Base-by-base conservation (phyloP, 2,329 filamentous ascomycete genomes). In the Aspergillus eucalypticola region DNA sequence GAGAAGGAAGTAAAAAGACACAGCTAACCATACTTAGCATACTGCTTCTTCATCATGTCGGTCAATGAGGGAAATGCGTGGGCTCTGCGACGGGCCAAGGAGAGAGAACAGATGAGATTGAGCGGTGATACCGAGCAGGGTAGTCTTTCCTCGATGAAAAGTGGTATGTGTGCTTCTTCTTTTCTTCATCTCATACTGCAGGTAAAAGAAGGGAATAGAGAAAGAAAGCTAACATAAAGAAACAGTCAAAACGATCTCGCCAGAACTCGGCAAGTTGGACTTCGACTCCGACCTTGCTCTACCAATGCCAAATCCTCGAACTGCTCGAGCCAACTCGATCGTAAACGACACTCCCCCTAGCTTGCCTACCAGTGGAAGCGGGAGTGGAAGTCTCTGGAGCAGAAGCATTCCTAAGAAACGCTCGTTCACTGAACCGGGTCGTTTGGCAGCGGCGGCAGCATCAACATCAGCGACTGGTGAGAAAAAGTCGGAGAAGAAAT, bases 301-400 rank as follows among this genome's bases (percentile, higher is more conserved):
- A 6, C 67, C 70, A 6, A 73, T 72, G 69, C 69, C 70, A 1
- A 72, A 70, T 35, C 68, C 66, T 3, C 64, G 56, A 13, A 61
- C 56, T 35, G 32, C 29, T 17, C 21, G 52, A 56, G 32, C 57
- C 4, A 58, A 63, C n/a, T 49, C 58, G 15, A 50, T 19, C 3
- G 10, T 35, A 13, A 17, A 29, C 7, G 8, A n/a, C 2, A n/a
- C 39, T 15, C n/a, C 15, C 21, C 17, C 35, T 23, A 29, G 32
- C 32, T 13, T 35, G 10, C 32, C 10, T 35, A 11, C 32, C 32
- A 35, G 32, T 35, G 32, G 32, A 35, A 35, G 32, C 11, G 32
- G 42, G 44, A 38, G 52, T 7, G 38, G 23, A n/a, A 15, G 23
- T 25, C n/a, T 54, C 52, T 35, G 29, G 50, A 64, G 56, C 10